A percentile compares a stretch with the other conserved stretches of the same genome.
These are phyloP conservation scores for Stentor roeselii DNA, from an alignment of 73 alveolate genomes.

Conservation along the genomic window DNA sequence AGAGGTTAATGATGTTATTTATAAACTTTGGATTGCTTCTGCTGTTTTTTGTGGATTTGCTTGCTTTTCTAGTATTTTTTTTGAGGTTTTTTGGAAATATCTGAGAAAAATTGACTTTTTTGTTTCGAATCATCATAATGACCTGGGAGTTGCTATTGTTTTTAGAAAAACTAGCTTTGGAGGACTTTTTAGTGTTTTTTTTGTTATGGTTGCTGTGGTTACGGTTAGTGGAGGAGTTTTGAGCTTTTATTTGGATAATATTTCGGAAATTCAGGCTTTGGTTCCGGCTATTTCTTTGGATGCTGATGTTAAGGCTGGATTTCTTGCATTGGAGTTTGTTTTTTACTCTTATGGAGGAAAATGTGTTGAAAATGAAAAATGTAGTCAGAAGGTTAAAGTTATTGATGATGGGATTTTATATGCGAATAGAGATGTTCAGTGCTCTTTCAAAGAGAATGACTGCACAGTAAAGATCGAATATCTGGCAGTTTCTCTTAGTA, in stretches of 20 bases:
- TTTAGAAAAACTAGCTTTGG: slow-evolving; percentile 16
- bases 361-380: background rate
- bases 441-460: background rate
- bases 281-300: background rate
- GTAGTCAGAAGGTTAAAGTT: background rate
- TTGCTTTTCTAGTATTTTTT: background rate
- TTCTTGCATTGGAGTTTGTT: background rate
- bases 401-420: background rate
- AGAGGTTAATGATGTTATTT: background rate
- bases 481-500: background rate
- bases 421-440: background rate
- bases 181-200: background rate
- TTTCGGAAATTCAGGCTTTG: slow-evolving; percentile 23
- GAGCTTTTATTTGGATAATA: background rate
- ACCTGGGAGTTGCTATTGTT: background rate
- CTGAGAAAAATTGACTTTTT: slow-evolving; percentile 10
- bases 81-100: background rate
- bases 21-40: background rate
- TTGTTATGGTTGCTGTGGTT: background rate
- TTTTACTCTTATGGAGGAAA: background rate
- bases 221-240: background rate
- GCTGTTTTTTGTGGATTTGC: background rate
- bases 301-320: background rate
- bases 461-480: background rate
- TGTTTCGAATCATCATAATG: background rate